phyloP scores from a whole-genome alignment of 257 asterid species.

The Orobanche coerulescens region DNA sequence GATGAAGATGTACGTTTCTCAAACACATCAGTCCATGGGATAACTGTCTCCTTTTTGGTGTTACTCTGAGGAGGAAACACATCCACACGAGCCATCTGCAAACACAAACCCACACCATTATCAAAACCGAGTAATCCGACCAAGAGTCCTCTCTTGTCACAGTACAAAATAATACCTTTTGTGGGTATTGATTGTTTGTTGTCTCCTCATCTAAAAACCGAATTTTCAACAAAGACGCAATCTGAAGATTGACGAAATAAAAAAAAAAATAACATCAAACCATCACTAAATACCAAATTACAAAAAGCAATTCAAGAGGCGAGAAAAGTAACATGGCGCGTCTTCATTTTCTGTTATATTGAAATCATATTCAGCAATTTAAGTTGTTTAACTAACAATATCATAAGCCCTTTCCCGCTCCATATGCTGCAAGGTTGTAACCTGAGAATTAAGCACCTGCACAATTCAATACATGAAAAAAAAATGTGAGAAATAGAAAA shows the following conservation, averaged over 20 bases:
- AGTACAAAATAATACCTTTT: constrained; percentile 45
- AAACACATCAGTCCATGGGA: constrained; percentile 78
- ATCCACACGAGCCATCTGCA: constrained; percentile 87
- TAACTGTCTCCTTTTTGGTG: constrained; percentile 53
- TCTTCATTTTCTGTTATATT: constrained; percentile 3
- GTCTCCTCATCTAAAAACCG: constrained; percentile 81
- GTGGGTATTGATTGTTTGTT: constrained; percentile 51
- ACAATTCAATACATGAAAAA: constrained; percentile 3
- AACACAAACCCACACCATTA: neutral
- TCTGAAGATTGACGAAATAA: constrained; percentile 34
- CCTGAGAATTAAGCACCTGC: constrained; percentile 91
- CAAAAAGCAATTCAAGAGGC: neutral
- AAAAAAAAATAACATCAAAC: neutral
- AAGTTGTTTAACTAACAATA: constrained; percentile 46
- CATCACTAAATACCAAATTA: neutral
- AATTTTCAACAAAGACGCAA: constrained; percentile 84
- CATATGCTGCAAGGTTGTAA: constrained; percentile 82
- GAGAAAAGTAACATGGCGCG: neutral
- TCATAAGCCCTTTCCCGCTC: constrained; percentile 98
- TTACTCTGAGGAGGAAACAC: constrained; percentile 55
- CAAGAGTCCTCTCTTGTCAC: neutral
- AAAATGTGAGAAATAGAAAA: constrained; percentile 7
- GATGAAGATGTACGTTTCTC: constrained; percentile 41
- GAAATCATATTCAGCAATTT: neutral
- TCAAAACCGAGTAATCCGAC: constrained; percentile 11